A percentile compares a stretch with the other conserved stretches of the same genome.
Conservation (phyloP, 2,329 filamentous ascomycete genomes). For the Pseudofabraea citricarpa region DNA sequence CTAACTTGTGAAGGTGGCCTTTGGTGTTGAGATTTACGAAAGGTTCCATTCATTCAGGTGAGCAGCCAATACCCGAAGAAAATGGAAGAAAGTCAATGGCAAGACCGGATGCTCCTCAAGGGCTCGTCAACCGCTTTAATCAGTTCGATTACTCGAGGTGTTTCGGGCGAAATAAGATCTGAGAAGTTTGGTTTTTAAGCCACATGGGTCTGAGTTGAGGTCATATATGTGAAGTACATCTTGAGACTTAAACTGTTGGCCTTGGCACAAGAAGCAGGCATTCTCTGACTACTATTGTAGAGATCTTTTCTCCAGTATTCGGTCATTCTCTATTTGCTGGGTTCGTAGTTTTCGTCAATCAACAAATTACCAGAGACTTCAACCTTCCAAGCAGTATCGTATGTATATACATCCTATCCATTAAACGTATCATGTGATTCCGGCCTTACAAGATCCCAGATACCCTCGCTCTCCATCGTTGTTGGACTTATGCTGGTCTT, state of each 20-base stretch:
- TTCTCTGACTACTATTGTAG: conserved; percentile 15
- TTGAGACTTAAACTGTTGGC: too few relatives aligned
- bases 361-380: conserved; percentile 42
- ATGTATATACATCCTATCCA: conserved; percentile 23
- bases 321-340: conserved; percentile 54
- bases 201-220: too few relatives aligned
- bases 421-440: background rate
- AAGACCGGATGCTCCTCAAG: too few relatives aligned
- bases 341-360: conserved; percentile 53
- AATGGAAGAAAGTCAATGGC: too few relatives aligned
- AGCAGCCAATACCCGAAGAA: background rate
- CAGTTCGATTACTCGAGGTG: too few relatives aligned
- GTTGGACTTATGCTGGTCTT: conserved; percentile 66
- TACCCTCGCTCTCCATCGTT: conserved; percentile 59
- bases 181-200: too few relatives aligned
- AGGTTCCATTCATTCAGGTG: conserved; percentile 51
- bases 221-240: too few relatives aligned
- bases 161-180: too few relatives aligned
- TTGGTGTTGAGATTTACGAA: conserved; percentile 61
- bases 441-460: conserved; percentile 27
- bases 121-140: too few relatives aligned
- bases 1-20: conserved; percentile 53
- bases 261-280: background rate
- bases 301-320: conserved; percentile 51
- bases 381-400: conserved; percentile 54